phyloP scores from a whole-genome alignment of 2,329 filamentous ascomycete genomes.

The Hymenoscyphus salicellus region DNA sequence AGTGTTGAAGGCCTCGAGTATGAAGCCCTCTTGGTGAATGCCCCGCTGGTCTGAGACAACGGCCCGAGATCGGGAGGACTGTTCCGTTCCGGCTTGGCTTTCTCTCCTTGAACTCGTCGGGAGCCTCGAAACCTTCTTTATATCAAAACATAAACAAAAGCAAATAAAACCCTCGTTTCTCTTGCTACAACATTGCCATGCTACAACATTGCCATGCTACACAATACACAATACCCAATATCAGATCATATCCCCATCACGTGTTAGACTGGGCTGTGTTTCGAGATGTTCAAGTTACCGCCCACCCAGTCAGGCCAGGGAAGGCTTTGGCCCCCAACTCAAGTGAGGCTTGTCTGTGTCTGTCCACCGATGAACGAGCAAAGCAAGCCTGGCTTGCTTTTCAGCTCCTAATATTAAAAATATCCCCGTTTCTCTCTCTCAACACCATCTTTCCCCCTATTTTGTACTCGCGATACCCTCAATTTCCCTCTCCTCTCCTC shows the following conservation, averaged over 20 bases:
- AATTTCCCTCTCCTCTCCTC: neutral
- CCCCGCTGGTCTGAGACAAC: neutral
- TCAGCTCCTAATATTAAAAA: neutral
- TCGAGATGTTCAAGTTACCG: neutral
- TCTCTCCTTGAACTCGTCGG: neutral
- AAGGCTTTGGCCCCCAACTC: constrained; percentile 1
- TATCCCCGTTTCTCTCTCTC: neutral
- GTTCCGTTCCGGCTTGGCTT: neutral
- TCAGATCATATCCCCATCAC: neutral
- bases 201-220: neutral
- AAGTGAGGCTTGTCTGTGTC: neutral
- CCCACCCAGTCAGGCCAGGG: neutral
- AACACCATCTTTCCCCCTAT: neutral
- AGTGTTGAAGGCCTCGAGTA: neutral
- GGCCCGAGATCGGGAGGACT: neutral
- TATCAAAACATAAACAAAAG: neutral
- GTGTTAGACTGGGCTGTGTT: neutral
- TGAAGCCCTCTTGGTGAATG: neutral
- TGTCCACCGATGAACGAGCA: neutral
- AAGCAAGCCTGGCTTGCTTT: neutral
- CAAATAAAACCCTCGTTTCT: neutral
- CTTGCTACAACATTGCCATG: neutral
- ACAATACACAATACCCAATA: neutral
- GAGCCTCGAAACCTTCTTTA: neutral
- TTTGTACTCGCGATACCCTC: neutral